Evolutionary conservation across 202 grass and related monocot genomes (phyloP).

Genomic region (Eragrostis tef): DNA sequence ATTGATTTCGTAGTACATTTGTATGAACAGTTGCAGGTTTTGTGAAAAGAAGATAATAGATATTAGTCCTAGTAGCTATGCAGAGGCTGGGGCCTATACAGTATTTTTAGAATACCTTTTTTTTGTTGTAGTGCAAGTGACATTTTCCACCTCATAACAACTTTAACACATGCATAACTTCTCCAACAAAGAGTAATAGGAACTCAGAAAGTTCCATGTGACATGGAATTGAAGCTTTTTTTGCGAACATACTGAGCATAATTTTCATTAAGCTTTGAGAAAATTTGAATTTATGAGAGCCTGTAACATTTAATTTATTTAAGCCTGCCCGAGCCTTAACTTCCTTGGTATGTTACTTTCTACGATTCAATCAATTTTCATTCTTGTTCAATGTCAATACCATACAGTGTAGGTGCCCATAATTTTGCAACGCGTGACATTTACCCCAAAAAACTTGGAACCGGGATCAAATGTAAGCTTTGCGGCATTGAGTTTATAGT

Average conservation of each 20-base stretch:
- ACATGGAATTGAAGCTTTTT: neutral
- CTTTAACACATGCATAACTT: conserved; percentile 11
- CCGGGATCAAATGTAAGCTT: neutral
- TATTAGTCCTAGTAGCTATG: neutral
- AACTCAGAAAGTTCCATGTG: neutral
- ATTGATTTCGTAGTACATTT: conserved; percentile 15
- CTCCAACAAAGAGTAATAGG: neutral
- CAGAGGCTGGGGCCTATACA: neutral
- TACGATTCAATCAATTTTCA: neutral
- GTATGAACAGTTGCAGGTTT: neutral
- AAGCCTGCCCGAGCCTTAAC: neutral
- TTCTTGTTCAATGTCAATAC: neutral
- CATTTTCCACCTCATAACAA: neutral
- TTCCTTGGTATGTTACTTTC: neutral
- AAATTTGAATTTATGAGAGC: neutral
- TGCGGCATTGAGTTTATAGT: neutral
- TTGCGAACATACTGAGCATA: no score
- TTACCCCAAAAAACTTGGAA: neutral
- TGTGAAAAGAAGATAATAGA: neutral
- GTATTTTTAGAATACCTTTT: neutral
- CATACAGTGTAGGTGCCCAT: neutral
- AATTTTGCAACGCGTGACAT: neutral
- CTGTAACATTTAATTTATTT: neutral
- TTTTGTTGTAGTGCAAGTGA: neutral
- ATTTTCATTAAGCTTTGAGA: no score